Percentiles rank a stretch among this genome's conserved stretches.
Evolutionary conservation across 768 basidiomycete species (phyloP).

Genomic region (Mycena crocata): DNA sequence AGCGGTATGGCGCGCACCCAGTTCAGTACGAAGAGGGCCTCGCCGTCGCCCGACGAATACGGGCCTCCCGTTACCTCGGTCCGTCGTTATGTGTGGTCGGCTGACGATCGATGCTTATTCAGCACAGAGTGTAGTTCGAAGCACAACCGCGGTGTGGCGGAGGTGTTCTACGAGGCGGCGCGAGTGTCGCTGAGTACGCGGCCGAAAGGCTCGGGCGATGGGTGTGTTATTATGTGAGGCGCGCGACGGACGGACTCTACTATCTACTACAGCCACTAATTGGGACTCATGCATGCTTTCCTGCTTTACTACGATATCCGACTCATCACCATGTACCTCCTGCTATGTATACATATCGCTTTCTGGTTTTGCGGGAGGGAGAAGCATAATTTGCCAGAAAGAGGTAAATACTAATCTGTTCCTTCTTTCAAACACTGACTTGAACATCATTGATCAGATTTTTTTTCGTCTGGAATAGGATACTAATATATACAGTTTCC

Average conservation of each 20-base stretch:
- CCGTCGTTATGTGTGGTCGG: not conserved
- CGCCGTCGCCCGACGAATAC: slow-evolving; percentile 88
- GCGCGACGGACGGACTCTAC: not conserved
- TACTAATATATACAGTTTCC: not conserved
- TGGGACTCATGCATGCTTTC: slow-evolving; percentile 25
- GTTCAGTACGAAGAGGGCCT: slow-evolving; percentile 95
- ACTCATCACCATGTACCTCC: slow-evolving; percentile 26
- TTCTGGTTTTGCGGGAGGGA: no score
- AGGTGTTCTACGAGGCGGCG: slow-evolving; percentile 94
- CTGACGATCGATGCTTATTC: not conserved
- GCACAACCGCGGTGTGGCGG: slow-evolving; percentile 93
- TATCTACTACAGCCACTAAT: slow-evolving; percentile 28
- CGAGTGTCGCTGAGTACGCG: slow-evolving; percentile 84
- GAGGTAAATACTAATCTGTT: no score
- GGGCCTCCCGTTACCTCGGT: slow-evolving; percentile 92
- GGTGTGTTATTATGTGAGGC: slow-evolving; percentile 72
- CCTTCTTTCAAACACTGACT: no score
- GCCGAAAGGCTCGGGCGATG: slow-evolving; percentile 69
- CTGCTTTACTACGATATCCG: slow-evolving; percentile 22
- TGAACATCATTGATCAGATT: no score
- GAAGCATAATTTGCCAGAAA: no score
- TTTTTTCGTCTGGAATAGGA: no score
- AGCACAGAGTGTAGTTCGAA: slow-evolving; percentile 93
- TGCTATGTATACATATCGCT: slow-evolving; percentile 28
- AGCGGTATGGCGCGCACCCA: slow-evolving; percentile 74